These are phyloP conservation scores for Fomitopsis pinicola DNA, from an alignment of 1,284 basidiomycete species.

Conservation along the genomic window DNA sequence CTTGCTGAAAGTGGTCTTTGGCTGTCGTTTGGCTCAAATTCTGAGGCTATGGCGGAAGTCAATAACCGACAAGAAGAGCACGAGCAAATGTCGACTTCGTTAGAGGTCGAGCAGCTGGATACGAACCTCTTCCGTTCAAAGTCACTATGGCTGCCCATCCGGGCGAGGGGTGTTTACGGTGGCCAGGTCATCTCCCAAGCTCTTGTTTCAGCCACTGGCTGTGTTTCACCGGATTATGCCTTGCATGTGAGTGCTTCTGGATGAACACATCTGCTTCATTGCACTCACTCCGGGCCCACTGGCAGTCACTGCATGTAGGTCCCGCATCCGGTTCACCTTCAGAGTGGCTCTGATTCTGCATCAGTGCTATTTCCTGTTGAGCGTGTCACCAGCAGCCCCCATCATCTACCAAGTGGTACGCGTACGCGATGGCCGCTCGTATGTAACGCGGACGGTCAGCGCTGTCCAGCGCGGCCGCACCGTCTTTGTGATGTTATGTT, in stretches of 20 bases:
- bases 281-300: slow-evolving; percentile 8
- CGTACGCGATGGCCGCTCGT: slow-evolving; percentile 78
- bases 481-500: slow-evolving; percentile 84
- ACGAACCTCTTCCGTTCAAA: slow-evolving; percentile 72
- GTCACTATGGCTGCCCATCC: slow-evolving; percentile 63
- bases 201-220: slow-evolving; percentile 73
- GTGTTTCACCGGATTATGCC: slow-evolving; percentile 61
- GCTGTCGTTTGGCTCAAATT: not conserved
- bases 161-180: slow-evolving; percentile 80
- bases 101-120: slow-evolving; percentile 81
- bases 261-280: slow-evolving; percentile 9
- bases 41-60: slow-evolving; percentile 15
- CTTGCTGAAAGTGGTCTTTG: not conserved
- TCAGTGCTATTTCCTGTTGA: slow-evolving; percentile 79
- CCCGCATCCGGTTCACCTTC: not conserved
- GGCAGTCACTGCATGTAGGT: slow-evolving; percentile 69
- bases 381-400: slow-evolving; percentile 72
- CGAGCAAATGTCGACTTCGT: slow-evolving; percentile 60
- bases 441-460: slow-evolving; percentile 70
- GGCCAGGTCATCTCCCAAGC: slow-evolving; percentile 91
- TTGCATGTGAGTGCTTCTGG: slow-evolving; percentile 57
- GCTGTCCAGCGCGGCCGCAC: slow-evolving; percentile 72
- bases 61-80: slow-evolving; percentile 17
- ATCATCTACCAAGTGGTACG: slow-evolving; percentile 85
- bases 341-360: not conserved